These are phyloP conservation scores for Phytophthora nicotianae DNA, from an alignment of 352 stramenopile genomes.

Conservation along the genomic window DNA sequence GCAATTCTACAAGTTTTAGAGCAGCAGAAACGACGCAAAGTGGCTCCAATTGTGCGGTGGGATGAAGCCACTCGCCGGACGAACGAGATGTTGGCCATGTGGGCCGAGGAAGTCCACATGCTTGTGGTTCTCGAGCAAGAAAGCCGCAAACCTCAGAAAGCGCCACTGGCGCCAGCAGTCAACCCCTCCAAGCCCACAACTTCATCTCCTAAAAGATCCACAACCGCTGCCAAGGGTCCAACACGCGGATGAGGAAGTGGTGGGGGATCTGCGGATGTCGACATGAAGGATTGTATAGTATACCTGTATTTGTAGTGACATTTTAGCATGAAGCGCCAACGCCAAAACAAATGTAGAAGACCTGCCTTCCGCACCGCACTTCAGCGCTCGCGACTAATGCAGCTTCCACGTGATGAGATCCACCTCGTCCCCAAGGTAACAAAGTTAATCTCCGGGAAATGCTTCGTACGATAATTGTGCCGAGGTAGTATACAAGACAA, in stretches of 20 bases:
- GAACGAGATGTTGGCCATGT: slow-evolving; percentile 71
- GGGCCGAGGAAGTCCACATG: slow-evolving; percentile 61
- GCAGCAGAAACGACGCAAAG: slow-evolving; percentile 38
- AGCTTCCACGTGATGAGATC: too few relatives aligned
- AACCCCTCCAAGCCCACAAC: slow-evolving; percentile 17
- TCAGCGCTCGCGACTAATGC: too few relatives aligned
- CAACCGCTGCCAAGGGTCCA: background rate
- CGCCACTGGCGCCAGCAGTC: background rate
- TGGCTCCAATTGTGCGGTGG: slow-evolving; percentile 51
- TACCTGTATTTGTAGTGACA: too few relatives aligned
- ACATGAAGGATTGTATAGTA: too few relatives aligned
- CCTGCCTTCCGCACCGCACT: too few relatives aligned
- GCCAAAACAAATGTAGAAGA: too few relatives aligned
- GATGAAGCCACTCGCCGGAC: slow-evolving; percentile 50
- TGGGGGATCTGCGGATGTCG: too few relatives aligned
- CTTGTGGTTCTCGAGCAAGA: slow-evolving; percentile 62
- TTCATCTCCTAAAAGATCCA: slow-evolving; percentile 4
- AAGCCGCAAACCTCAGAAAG: slow-evolving; percentile 61
- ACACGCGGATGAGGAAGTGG: too few relatives aligned
- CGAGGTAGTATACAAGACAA: background rate
- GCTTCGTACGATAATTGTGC: background rate
- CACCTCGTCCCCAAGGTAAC: too few relatives aligned
- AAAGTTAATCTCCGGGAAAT: too few relatives aligned
- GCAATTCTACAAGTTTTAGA: slow-evolving; percentile 48
- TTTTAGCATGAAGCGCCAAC: too few relatives aligned